Evolutionary conservation across 768 basidiomycete species (phyloP), one percentile per base, ranked within the genome.

Genomic region (Thelephora ganbajun): DNA sequence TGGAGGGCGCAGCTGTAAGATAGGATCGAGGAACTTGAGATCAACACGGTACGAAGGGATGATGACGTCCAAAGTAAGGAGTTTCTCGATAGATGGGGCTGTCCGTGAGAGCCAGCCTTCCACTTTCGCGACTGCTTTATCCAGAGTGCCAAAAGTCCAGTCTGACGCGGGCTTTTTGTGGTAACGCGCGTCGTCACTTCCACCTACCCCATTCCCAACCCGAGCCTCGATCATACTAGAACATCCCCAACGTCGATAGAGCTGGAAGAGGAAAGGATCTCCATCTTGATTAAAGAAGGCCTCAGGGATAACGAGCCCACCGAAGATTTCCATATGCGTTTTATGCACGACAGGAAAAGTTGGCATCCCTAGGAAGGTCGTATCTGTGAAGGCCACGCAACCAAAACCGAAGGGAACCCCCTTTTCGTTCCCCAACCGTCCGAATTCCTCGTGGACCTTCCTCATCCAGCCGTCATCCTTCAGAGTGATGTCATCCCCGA

Each of bases 231-330:
- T 59, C 73, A 76, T 74, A 7, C 22, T 53, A 0, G 73, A 71
- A 43, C 70, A 70, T 7, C 66, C 69, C 67, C 71, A 79, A 5
- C 73, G 69, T 11, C 77, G 69, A 54, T 80, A 80, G 2, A 80
- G 66, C 57, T 78, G 79, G 57, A 66, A 79, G 1, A 80, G 55
- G 57, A 68, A 80, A 0, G 74, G 72, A 45, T 77, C 73, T 0
- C 74, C 75, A 43, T 78, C 77, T 55, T 79, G 77, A 50, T 78
- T 77, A 37, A 76, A 56, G 56, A 78, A 79, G 19, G 60, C 52
- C 12, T 70, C 62, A 0, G 77, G 77, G 12, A 80, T 56, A 19
- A 78, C 63, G 11, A 66, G 57, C 4, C 75, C 74, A 0, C 58
- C 49, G 52, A 80, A 79, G 39, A 77, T 70, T 26, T 76, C 69